phyloP scores from a whole-genome alignment of 257 asterid species.

The Perilla frutescens region DNA sequence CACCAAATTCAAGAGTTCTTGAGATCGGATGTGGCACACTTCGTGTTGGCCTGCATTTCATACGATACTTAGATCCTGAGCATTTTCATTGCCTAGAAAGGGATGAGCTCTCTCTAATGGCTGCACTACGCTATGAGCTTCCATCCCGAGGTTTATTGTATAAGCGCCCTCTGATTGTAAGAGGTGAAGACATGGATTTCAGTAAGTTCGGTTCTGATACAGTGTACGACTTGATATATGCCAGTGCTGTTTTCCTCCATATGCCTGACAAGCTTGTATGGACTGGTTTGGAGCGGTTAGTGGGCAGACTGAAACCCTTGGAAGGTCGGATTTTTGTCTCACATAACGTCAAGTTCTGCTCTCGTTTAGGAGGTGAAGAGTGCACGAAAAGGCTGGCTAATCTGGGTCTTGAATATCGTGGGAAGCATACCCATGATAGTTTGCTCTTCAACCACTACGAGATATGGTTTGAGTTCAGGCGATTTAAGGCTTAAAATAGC shows the following conservation, averaged over 20 bases:
- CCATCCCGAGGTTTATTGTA: constrained; percentile 86
- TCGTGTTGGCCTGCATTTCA: constrained; percentile 93
- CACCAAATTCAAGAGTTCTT: constrained; percentile 70
- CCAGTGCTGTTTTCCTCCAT: constrained; percentile 94
- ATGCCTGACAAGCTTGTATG: constrained; percentile 94
- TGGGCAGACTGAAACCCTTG: constrained; percentile 58
- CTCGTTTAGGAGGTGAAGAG: constrained; percentile 89
- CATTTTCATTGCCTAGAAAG: constrained; percentile 86
- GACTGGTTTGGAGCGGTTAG: constrained; percentile 81
- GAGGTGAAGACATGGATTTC: constrained; percentile 95
- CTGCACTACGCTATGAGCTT: constrained; percentile 87
- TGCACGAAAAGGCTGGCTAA: constrained; percentile 69
- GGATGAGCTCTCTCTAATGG: constrained; percentile 96
- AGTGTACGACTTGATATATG: constrained; percentile 75
- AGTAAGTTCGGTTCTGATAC: constrained; percentile 66
- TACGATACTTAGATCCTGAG: constrained; percentile 71
- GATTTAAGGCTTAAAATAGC: constrained; percentile 48
- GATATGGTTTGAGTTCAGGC: constrained; percentile 88
- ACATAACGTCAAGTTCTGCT: constrained; percentile 92
- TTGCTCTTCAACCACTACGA: constrained; percentile 94
- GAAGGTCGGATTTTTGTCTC: constrained; percentile 90
- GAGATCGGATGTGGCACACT: constrained; percentile 99
- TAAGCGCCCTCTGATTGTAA: constrained; percentile 83
- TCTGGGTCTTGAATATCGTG: constrained; percentile 77
- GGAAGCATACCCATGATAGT: constrained; percentile 88